Evolutionary conservation across 208 protist species (phyloP).

Genomic region (Angomonas desouzai): DNA sequence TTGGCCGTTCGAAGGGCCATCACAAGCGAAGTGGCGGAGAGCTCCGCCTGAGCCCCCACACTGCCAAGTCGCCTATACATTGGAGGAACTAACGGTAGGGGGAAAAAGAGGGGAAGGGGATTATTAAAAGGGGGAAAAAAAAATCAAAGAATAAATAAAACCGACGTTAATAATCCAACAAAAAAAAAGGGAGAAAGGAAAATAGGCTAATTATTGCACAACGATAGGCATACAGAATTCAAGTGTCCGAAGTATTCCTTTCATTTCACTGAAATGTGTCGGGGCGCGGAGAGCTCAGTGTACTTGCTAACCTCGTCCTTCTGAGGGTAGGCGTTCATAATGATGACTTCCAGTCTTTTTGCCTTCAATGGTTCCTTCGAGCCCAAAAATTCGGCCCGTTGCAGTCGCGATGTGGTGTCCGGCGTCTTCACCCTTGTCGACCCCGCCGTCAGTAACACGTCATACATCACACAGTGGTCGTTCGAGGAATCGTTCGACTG

Average conservation of each 20-base stretch:
- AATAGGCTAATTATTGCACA: too few species aligned
- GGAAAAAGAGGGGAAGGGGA: neutral
- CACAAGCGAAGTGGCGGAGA: neutral
- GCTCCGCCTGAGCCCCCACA: neutral
- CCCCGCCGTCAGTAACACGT: neutral
- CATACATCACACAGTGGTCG: neutral
- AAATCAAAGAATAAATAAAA: conserved; percentile 9
- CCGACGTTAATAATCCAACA: conserved; percentile 7
- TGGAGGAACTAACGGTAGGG: neutral
- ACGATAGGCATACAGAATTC: too few species aligned
- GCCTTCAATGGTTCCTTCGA: conserved; percentile 2
- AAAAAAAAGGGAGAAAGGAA: conserved; percentile 13
- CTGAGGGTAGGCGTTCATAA: neutral
- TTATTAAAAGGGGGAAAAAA: conserved; percentile 6
- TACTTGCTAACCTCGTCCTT: neutral
- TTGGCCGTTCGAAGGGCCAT: conserved; percentile 27
- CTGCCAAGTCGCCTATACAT: neutral
- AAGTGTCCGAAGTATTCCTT: too few species aligned
- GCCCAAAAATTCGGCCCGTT: neutral
- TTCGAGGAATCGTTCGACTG: conserved; percentile 3
- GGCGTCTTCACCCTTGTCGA: neutral
- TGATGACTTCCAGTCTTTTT: neutral
- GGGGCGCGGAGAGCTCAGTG: neutral
- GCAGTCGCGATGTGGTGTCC: neutral
- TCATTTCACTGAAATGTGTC: neutral